These are phyloP conservation scores for Fusarium denticulatum DNA, from an alignment of 2,329 filamentous ascomycete genomes.

Conservation along the genomic window DNA sequence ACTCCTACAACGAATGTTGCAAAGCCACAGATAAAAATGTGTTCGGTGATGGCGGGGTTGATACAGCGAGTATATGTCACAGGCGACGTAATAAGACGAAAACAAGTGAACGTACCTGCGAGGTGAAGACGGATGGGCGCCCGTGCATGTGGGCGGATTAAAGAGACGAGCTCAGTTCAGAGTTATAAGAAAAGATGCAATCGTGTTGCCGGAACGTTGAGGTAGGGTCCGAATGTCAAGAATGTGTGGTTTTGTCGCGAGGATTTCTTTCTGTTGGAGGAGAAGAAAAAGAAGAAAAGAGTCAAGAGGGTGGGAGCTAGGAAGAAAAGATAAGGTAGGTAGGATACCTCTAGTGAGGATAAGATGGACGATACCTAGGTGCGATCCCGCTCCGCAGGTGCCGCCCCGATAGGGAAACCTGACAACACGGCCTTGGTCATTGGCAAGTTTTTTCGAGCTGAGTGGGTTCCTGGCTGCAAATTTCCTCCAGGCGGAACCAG, in stretches of 20 bases:
- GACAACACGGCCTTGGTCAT: conserved; percentile 43
- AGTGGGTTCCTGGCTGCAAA: conserved; percentile 21
- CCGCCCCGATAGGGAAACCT: conserved; percentile 17
- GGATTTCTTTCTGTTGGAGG: conserved; percentile 32
- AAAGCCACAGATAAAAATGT: conserved; percentile 17
- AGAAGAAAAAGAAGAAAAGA: conserved; percentile 24
- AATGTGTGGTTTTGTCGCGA: conserved; percentile 11
- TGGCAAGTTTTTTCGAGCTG: conserved; percentile 36
- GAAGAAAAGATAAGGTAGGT: conserved; percentile 20
- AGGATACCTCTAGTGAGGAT: neutral
- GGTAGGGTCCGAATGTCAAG: conserved; percentile 3
- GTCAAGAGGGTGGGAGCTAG: conserved; percentile 13
- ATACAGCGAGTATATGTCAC: conserved; percentile 1
- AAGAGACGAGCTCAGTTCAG: conserved; percentile 47
- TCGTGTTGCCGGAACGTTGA: conserved; percentile 13
- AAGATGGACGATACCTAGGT: neutral
- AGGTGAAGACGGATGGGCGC: conserved; percentile 85
- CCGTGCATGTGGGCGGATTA: conserved; percentile 83
- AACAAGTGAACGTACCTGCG: conserved; percentile 69
- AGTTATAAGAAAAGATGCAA: conserved; percentile 31
- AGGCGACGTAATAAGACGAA: neutral
- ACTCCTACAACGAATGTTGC: conserved; percentile 4
- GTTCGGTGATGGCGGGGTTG: conserved; percentile 33
- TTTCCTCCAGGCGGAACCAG: conserved; percentile 19
- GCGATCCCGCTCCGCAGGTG: conserved; percentile 28